Evolutionary conservation across 2,329 filamentous ascomycete genomes (phyloP).

Genomic region (Xylariaceae sp.): DNA sequence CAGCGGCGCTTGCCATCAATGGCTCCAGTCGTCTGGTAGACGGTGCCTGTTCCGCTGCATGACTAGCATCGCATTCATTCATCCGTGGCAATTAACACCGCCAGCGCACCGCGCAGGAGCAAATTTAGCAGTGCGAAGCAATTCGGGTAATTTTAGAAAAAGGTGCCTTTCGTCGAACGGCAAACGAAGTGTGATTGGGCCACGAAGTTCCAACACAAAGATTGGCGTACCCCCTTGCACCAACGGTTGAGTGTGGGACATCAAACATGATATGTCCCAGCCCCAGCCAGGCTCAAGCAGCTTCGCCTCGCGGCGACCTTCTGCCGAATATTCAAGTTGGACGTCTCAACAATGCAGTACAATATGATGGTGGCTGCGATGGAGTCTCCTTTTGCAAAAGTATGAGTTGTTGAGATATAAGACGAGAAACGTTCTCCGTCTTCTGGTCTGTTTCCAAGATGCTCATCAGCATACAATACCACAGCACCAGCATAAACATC

Average conservation of each 20-base stretch:
- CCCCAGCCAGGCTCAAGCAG: constrained; percentile 10
- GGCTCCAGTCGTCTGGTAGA: no score
- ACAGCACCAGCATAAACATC: constrained; percentile 1
- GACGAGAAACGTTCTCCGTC: neutral
- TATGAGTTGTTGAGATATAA: constrained; percentile 8
- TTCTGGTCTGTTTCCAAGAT: neutral
- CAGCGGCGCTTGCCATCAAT: no score
- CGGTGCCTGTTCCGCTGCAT: neutral
- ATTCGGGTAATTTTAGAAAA: neutral
- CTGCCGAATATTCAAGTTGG: neutral
- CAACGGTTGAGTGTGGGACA: no score
- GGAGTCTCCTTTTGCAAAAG: neutral
- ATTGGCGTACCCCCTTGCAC: constrained; percentile 10
- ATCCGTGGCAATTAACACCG: no score
- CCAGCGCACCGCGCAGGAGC: neutral
- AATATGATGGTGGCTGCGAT: no score
- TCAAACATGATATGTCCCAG: constrained; percentile 12
- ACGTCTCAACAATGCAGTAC: neutral
- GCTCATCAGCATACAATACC: constrained; percentile 5
- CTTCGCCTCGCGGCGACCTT: constrained; percentile 15
- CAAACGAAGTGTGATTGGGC: constrained; percentile 2
- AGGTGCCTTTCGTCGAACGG: neutral
- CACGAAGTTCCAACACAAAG: neutral
- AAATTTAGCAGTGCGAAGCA: neutral
- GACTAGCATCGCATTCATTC: no score